Percentiles rank a stretch among this genome's conserved stretches.
Conservation (phyloP, 1,139 yeast species). For the Blastobotrys raffinosifermentans region DNA sequence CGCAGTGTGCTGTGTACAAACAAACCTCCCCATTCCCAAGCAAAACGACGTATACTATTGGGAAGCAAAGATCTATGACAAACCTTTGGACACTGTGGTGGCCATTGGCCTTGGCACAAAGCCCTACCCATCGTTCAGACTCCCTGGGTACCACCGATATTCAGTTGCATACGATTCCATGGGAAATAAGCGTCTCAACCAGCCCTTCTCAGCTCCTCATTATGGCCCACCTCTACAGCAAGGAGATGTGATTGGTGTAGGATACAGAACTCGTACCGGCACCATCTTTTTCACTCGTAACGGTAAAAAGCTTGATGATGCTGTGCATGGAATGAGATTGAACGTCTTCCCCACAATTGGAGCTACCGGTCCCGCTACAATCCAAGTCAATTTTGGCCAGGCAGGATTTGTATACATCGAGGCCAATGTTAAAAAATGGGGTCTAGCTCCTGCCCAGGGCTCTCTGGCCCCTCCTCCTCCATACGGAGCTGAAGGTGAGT, state of each 20-base stretch:
- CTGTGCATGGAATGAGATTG: slow-evolving; percentile 68
- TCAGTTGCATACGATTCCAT: slow-evolving; percentile 85
- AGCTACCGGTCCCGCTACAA: slow-evolving; percentile 62
- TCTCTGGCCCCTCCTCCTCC: slow-evolving; percentile 73
- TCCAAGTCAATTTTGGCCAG: slow-evolving; percentile 85
- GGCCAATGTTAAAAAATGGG: slow-evolving; percentile 90
- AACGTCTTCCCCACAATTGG: slow-evolving; percentile 92
- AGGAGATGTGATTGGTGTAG: slow-evolving; percentile 92
- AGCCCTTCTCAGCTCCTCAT: slow-evolving; percentile 72
- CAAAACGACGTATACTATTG: slow-evolving; percentile 86
- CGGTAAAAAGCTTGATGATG: slow-evolving; percentile 82
- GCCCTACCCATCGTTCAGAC: slow-evolving; percentile 83
- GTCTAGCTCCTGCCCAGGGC: slow-evolving; percentile 75
- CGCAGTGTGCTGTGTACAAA: slow-evolving; percentile 67
- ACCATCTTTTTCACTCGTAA: slow-evolving; percentile 85
- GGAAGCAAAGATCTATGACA: slow-evolving; percentile 72
- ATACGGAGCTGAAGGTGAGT: slow-evolving; percentile 47
- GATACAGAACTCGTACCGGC: slow-evolving; percentile 74
- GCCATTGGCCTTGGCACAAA: slow-evolving; percentile 78
- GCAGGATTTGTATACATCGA: slow-evolving; percentile 91
- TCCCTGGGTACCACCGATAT: slow-evolving; percentile 80
- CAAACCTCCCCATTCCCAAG: slow-evolving; percentile 83
- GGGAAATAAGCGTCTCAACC: slow-evolving; percentile 75
- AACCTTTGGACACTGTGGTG: slow-evolving; percentile 48
- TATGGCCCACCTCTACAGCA: slow-evolving; percentile 69